Evolutionary conservation across 2,329 filamentous ascomycete species (phyloP), one percentile per base, ranked within the genome.

Genomic region (Plenodomus lindquistii): DNA sequence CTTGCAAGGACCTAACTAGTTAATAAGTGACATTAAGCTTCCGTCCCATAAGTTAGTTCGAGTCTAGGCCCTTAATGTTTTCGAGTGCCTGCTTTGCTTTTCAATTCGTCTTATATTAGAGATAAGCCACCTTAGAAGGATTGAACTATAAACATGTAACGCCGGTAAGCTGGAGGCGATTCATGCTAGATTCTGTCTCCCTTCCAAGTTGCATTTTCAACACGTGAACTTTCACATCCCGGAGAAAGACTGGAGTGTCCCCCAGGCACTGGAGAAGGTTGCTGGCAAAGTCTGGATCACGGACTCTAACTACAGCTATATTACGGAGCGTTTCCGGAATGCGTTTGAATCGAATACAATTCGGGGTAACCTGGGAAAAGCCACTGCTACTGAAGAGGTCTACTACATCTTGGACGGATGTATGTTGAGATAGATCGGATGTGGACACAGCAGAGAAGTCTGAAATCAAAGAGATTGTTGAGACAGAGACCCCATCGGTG

Each of bases 61-160:
- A n/a, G n/a, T n/a, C n/a, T n/a, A n/a, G n/a, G n/a, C n/a, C n/a
- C n/a, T n/a, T n/a, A n/a, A n/a, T n/a, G n/a, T n/a, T n/a, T n/a
- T n/a, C n/a, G n/a, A n/a, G n/a, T n/a, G n/a, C n/a, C n/a, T n/a
- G n/a, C n/a, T n/a, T n/a, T n/a, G n/a, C n/a, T n/a, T n/a, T n/a
- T n/a, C n/a, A n/a, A n/a, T n/a, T n/a, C n/a, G n/a, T n/a, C n/a
- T n/a, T n/a, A n/a, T n/a, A n/a, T n/a, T n/a, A n/a, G n/a, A n/a
- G n/a, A n/a, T n/a, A n/a, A n/a, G n/a, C n/a, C n/a, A n/a, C n/a
- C n/a, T n/a, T n/a, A n/a, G n/a, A n/a, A n/a, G n/a, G n/a, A n/a
- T n/a, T n/a, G n/a, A n/a, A n/a, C n/a, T 52, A 61, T 31, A 54
- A 43, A 47, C 56, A 61, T 16, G 42, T 35, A 31, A 61, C 54